Evolutionary conservation across 768 basidiomycete genomes (phyloP), one percentile per base, ranked within the genome.

Genomic region (Kondoa malvinella): DNA sequence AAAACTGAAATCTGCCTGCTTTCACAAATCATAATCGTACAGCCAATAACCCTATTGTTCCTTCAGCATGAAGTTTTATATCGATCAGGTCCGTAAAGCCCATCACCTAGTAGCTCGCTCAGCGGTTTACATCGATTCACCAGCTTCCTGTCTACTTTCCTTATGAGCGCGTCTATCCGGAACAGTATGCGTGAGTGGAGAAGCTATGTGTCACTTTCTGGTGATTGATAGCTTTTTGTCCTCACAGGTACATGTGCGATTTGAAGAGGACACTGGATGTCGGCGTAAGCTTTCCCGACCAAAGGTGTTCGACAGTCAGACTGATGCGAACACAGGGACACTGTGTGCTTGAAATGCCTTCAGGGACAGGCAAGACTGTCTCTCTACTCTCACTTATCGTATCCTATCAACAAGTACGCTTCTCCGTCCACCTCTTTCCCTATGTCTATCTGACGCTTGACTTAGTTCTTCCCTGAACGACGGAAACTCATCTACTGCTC

Each of bases 161-260:
- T 78, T 91, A 91, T 76, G 88, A 91, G 81, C 85, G 89, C 75
- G 90, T 97, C 75, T 97, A 95, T 77, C 92, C 92, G 76, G 92
- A 92, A 88, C 71, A 29, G 40, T 34, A 63, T 56, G 57, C 50
- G 63, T 62, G 73, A 34, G 0, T 29, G 17, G 17, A 32, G n/a
- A 2, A 12, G 1, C 74, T 65, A 50, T 50, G 57, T 50, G 65
- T 30, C 56, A 34, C 1, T 65, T 33, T 21, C 57, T 74, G 91
- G 95, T 97, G 76, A 95, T 97, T 85, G 97, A 92, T 85, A 86
- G 89, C 56, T n/a, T n/a, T n/a, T n/a, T n/a, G n/a, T n/a, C n/a
- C n/a, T n/a, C n/a, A n/a, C n/a, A n/a, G n/a, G n/a, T 99, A 99
- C 76, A 97, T 99, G 92, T 91, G 90, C 78, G 95, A 99, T 78